Evolutionary conservation across 352 stramenopile genomes (phyloP).

Genomic region (Pythium grandisporangium): DNA sequence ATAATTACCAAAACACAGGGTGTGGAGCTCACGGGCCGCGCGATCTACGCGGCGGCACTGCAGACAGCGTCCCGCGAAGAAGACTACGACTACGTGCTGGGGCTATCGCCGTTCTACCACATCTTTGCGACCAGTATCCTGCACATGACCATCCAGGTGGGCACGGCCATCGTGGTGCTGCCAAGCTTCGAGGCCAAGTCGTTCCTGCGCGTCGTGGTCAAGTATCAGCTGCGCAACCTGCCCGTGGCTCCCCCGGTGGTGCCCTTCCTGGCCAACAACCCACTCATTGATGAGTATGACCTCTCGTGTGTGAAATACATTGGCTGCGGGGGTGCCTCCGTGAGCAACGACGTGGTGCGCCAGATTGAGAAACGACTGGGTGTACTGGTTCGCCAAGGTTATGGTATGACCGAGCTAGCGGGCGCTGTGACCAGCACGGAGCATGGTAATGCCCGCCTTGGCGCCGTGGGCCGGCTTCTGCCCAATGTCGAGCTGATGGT

Average conservation of each 20-base stretch:
- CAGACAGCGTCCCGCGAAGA: constrained; percentile 37
- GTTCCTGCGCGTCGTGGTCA: constrained; percentile 53
- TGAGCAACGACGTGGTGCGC: constrained; percentile 59
- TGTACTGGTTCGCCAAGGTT: constrained; percentile 33
- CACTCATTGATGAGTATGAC: constrained; percentile 83
- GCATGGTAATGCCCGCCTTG: constrained; percentile 7
- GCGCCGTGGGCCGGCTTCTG: constrained; percentile 35
- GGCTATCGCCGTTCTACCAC: constrained; percentile 79
- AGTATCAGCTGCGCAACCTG: constrained; percentile 10
- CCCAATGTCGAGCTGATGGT: constrained; percentile 50
- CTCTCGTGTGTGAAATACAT: constrained; percentile 58
- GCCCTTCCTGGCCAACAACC: constrained; percentile 68
- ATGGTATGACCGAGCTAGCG: constrained; percentile 56
- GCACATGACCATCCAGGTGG: constrained; percentile 40
- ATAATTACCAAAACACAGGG: too few species aligned
- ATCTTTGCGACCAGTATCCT: constrained; percentile 71
- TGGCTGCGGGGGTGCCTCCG: constrained; percentile 67
- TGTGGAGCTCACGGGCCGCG: constrained; percentile 83
- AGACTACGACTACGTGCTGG: constrained; percentile 13
- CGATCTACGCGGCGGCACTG: constrained; percentile 67
- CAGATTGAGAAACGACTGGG: constrained; percentile 50
- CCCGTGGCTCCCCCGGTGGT: constrained; percentile 83
- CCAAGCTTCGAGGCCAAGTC: constrained; percentile 60
- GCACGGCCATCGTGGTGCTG: constrained; percentile 51
- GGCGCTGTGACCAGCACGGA: constrained; percentile 21